phyloP scores from a whole-genome alignment of 192 early-diverging fungal species.

The Chytriomyces sp. region DNA sequence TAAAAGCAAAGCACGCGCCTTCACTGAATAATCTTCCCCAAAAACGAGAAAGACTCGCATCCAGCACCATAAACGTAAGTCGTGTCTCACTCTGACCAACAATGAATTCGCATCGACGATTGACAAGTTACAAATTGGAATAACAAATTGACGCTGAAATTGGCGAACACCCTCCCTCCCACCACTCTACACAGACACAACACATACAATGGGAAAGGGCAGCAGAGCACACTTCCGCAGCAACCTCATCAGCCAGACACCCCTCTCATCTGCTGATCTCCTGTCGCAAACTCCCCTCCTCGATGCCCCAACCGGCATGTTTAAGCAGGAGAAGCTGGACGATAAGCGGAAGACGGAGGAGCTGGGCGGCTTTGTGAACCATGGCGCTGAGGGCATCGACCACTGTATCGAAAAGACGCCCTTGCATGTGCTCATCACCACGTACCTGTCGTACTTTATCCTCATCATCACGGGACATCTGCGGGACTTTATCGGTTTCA shows the following conservation, averaged over 20 bases:
- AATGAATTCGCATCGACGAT: neutral
- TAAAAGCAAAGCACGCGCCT: neutral
- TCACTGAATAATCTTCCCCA: neutral
- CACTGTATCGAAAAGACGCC: slow-evolving; percentile 73
- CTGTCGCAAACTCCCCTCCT: slow-evolving; percentile 24
- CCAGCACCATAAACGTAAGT: neutral
- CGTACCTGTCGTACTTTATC: slow-evolving; percentile 93
- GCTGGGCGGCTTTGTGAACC: slow-evolving; percentile 20
- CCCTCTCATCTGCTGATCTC: slow-evolving; percentile 46
- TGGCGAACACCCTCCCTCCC: neutral
- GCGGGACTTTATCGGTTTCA: slow-evolving; percentile 88
- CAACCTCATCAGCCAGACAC: slow-evolving; percentile 28
- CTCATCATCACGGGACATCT: slow-evolving; percentile 92
- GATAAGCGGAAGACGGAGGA: neutral
- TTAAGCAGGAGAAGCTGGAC: slow-evolving; percentile 3
- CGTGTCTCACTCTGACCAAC: neutral
- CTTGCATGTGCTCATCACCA: slow-evolving; percentile 83
- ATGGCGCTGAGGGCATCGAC: slow-evolving; percentile 19
- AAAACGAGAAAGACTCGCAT: neutral
- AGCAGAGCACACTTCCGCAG: slow-evolving; percentile 48
- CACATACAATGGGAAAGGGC: slow-evolving; percentile 53
- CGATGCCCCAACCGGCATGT: slow-evolving; percentile 32
- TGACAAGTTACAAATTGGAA: neutral
- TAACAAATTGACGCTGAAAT: neutral
- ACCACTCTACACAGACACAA: neutral